These are phyloP conservation scores for Baorangia bicolor DNA, from an alignment of 768 basidiomycete genomes.

Conservation along the genomic window DNA sequence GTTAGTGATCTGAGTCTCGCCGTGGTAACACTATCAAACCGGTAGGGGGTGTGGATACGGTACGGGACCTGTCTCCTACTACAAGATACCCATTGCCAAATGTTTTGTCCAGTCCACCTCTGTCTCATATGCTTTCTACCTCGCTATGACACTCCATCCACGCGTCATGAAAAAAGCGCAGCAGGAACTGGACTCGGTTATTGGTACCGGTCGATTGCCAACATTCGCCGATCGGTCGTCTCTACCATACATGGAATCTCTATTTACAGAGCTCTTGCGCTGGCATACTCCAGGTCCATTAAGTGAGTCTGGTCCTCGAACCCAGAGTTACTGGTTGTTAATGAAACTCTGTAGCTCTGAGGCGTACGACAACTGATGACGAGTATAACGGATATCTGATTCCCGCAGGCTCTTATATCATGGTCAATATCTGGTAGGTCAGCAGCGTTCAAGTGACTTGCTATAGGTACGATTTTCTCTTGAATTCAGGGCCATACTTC, in stretches of 20 bases:
- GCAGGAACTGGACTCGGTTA: constrained; percentile 26
- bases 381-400: constrained; percentile 23
- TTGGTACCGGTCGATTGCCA: constrained; percentile 24
- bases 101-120: constrained; percentile 12
- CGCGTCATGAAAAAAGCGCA: constrained; percentile 26
- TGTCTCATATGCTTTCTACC: constrained; percentile 13
- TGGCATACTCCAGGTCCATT: constrained; percentile 21
- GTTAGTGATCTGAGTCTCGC: background rate
- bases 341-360: background rate
- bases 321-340: background rate
- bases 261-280: constrained; percentile 24
- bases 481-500: constrained; percentile 18
- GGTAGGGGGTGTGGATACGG: constrained; percentile 28
- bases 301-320: background rate
- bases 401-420: constrained; percentile 14
- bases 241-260: constrained; percentile 29
- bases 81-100: background rate
- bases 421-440: constrained; percentile 21
- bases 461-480: background rate
- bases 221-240: constrained; percentile 23
- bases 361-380: constrained; percentile 11
- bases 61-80: constrained; percentile 25
- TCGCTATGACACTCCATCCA: constrained; percentile 32
- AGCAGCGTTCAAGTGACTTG: too few relatives aligned
- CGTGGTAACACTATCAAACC: background rate